Percentiles rank a stretch among this genome's conserved stretches.
phyloP scores from a whole-genome alignment of 306 rosid genomes.

The Cicer bijugum region DNA sequence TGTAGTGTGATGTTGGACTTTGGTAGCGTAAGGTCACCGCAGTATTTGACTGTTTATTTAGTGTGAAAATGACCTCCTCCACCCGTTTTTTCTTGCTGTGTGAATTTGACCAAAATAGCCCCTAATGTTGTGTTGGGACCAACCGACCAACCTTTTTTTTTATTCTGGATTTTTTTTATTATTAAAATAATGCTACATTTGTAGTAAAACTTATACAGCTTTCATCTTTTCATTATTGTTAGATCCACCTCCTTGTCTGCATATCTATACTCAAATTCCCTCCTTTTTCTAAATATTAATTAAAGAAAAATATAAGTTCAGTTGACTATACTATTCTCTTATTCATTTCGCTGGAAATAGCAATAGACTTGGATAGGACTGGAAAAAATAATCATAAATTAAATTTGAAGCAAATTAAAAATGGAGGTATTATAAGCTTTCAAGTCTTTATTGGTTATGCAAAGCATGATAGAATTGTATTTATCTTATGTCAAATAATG shows the following conservation, averaged over 20 bases:
- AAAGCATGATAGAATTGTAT: constrained; percentile 8
- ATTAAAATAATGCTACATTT: background rate
- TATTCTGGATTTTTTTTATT: background rate
- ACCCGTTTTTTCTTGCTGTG: background rate
- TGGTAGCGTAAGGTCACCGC: constrained; percentile 59
- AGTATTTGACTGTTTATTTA: constrained; percentile 51
- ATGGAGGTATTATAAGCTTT: background rate
- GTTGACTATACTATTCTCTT: constrained; percentile 5
- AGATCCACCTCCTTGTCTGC: constrained; percentile 13
- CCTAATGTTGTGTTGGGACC: constrained; percentile 45
- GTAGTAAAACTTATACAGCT: background rate
- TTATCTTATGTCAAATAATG: constrained; percentile 16
- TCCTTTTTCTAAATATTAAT: background rate
- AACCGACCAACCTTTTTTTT: constrained; percentile 43
- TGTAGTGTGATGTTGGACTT: constrained; percentile 37
- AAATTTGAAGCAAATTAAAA: background rate
- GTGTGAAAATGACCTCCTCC: constrained; percentile 31
- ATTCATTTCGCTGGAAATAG: background rate
- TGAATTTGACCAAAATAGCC: constrained; percentile 52
- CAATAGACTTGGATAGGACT: background rate
- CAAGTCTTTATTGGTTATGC: background rate
- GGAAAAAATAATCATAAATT: background rate
- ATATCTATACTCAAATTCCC: constrained; percentile 23
- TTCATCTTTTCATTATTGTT: background rate
- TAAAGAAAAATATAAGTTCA: background rate